Percentiles rank a stretch among this genome's conserved stretches.
phyloP scores from a whole-genome alignment of 495 filamentous ascomycete genomes.

The Tuber umbilicatum region DNA sequence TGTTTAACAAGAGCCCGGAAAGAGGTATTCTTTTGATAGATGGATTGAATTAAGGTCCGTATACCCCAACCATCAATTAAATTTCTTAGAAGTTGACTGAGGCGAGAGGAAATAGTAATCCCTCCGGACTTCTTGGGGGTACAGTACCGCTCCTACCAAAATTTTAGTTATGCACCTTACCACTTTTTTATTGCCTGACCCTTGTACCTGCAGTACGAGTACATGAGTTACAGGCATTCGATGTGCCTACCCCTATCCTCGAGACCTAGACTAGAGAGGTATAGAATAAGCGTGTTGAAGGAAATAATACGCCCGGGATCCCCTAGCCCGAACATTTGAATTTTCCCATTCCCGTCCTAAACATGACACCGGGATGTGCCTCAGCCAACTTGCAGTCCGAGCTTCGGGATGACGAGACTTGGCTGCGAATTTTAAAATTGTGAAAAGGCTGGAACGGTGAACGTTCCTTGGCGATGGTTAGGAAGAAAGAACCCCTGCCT shows the following conservation, averaged over 20 bases:
- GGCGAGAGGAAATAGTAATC: too few species aligned
- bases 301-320: background rate
- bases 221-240: background rate
- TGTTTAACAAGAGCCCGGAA: too few species aligned
- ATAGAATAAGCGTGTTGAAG: background rate
- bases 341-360: background rate
- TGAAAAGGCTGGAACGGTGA: background rate
- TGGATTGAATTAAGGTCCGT: too few species aligned
- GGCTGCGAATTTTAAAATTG: background rate
- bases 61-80: too few species aligned
- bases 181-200: too few species aligned
- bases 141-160: too few species aligned
- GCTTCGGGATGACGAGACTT: background rate
- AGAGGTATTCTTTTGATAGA: too few species aligned
- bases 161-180: too few species aligned
- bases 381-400: background rate
- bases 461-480: background rate
- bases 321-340: background rate
- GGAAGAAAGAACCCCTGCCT: background rate
- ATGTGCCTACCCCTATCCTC: background rate
- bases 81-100: too few species aligned
- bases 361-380: slow-evolving; percentile 2
- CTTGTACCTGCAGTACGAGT: too few species aligned
- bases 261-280: background rate
- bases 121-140: too few species aligned